Evolutionary conservation across 306 rosid species (phyloP), one percentile per base, ranked within the genome.

Genomic region (Glycine tomentella): DNA sequence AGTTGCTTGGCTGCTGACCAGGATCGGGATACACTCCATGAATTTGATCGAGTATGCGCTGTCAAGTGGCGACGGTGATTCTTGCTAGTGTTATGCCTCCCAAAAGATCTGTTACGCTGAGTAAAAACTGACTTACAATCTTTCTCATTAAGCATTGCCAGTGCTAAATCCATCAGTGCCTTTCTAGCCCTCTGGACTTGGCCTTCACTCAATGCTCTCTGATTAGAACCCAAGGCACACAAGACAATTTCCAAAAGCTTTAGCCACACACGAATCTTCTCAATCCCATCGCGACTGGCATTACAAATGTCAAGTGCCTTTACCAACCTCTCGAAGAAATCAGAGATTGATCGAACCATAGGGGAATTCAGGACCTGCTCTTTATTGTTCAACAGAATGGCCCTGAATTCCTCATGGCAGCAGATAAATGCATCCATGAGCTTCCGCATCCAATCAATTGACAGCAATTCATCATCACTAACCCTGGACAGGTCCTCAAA

Each of bases 341-440:
- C 40, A 36, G 40, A 36, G 5, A 36, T 36, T 36, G 40, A 36
- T 36, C 4, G 40, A 36, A 3, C 40, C 3, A 36, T 3, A 36
- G 40, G 40, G 40, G 40, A 36, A 36, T 36, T 36, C 5, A 4
- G 5, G 40, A 36, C 40, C 40, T 3, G 40, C 40, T 36, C 40
- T 36, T 36, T 36, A 36, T 36, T 36, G 40, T 36, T 36, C 40
- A 36, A 36, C 48, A 65, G 49, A 38, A 65, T 65, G 9, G 11
- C 49, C 38, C 70, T 65, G 70, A 65, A 65, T 65, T 65, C 70
- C 70, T 65, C 70, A 65, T 65, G 50, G 31, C 70, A 65, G 50
- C 70, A 65, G 70, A 65, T 65, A 65, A 65, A 65, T 38, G 70
- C 49, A 65, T 36, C 20, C 6, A 65, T 20, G 13, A 65, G 70